Evolutionary conservation across 2,329 filamentous ascomycete species (phyloP), one percentile per base, ranked within the genome.

Genomic region (Trichoderma arundinaceum): DNA sequence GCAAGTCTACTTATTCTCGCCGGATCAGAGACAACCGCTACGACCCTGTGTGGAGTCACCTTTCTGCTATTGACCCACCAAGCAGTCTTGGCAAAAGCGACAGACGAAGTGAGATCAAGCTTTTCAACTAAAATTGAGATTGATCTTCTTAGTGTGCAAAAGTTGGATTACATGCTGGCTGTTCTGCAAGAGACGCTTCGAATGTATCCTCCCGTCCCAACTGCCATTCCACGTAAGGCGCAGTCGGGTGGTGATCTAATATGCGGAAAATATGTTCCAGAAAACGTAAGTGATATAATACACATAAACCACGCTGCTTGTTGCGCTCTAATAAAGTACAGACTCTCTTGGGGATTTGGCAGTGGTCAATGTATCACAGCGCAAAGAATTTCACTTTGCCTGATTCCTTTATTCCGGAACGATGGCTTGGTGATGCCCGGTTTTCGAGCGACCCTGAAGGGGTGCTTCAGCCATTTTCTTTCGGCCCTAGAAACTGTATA

Each of bases 111-210:
- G 1, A 60, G 69, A 32, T 49, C 58, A 2, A 33, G 59, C 28
- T 70, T 71, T 38, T 10, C 52, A 7, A 22, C 3, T 15, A 66
- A 67, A 22, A 44, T 60, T 0, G 68, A 71, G n/a, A 71, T 72
- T 41, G 64, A 60, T 19, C 32, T 70, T 1, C n/a, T 41, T 4
- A 65, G 53, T 8, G 65, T 69, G 9, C 35, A 67, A 1, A 46
- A 65, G 5, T 51, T 71, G 4, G 4, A 78, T 0, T 85, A 84
- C 67, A 75, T 86, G 6, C 79, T 82, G 68, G 83, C 83, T 0
- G 79, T 80, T 8, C 78, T 85, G 38, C 79, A 79, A 58, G 84
- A 86, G 69, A 79, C 78, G 0, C 72, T 85, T n/a, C 77, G 84
- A 0, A 76, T 84, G 17, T 79, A 77, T 66, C 80, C 82, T 2